Evolutionary conservation across 345 rosid species (phyloP).

Genomic region (Carallia brachiata): DNA sequence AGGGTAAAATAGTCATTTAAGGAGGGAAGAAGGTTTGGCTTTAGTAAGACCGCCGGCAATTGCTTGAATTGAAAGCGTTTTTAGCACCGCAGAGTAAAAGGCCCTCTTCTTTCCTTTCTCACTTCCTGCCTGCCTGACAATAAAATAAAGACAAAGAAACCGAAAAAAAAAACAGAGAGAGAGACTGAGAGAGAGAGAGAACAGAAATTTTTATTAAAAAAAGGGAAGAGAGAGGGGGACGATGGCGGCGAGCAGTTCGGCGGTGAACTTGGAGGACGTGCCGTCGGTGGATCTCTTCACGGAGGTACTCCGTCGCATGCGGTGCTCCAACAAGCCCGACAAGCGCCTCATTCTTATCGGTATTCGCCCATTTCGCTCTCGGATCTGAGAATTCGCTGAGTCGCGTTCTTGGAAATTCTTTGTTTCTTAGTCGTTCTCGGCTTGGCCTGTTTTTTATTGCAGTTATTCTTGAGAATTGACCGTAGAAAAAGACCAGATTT

Average conservation of each 20-base stretch:
- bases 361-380: slow-evolving; percentile 11
- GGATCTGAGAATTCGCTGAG: neutral
- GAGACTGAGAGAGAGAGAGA: neutral
- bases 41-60: neutral
- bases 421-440: neutral
- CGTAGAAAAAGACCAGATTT: too few species aligned
- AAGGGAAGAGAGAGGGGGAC: neutral
- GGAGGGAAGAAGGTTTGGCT: too few species aligned
- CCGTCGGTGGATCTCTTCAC: slow-evolving; percentile 75
- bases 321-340: slow-evolving; percentile 82
- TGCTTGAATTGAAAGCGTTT: slow-evolving; percentile 23
- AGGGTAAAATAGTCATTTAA: too few species aligned
- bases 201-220: too few species aligned
- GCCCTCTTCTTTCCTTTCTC: neutral
- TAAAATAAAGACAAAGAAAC: neutral
- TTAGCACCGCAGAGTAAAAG: neutral
- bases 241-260: slow-evolving; percentile 53
- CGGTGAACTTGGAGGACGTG: slow-evolving; percentile 71
- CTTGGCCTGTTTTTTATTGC: too few species aligned
- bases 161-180: neutral
- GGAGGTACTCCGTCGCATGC: slow-evolving; percentile 95
- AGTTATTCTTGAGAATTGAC: too few species aligned
- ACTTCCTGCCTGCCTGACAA: neutral
- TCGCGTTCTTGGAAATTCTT: neutral
- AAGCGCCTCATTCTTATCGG: slow-evolving; percentile 94